A percentile compares a stretch with the other conserved stretches of the same genome.
Evolutionary conservation across 2,329 filamentous ascomycete species (phyloP).

Genomic region (Cercospora zeae-maydis): DNA sequence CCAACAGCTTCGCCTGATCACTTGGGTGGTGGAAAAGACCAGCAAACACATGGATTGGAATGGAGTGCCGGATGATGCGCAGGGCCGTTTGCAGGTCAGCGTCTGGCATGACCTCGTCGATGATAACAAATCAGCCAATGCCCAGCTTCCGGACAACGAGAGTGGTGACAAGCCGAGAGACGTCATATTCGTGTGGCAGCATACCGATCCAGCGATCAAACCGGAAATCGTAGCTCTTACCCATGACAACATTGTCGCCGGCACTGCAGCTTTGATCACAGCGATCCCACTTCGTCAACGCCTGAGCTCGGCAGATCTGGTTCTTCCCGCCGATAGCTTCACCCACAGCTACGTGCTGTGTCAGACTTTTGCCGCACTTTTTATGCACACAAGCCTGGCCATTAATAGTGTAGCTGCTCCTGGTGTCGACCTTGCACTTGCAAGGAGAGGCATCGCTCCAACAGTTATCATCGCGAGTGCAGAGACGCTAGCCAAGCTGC

Average conservation of each 20-base stretch:
- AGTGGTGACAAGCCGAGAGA: conserved; percentile 49
- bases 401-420: conserved; percentile 82
- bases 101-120: conserved; percentile 90
- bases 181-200: conserved; percentile 64
- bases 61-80: conserved; percentile 73
- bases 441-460: conserved; percentile 70
- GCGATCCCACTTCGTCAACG: conserved; percentile 72
- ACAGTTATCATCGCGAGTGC: conserved; percentile 79
- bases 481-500: conserved; percentile 65
- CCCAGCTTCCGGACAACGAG: conserved; percentile 62
- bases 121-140: conserved; percentile 59
- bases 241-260: conserved; percentile 83
- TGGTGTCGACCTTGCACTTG: conserved; percentile 66
- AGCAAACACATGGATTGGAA: conserved; percentile 95
- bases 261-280: conserved; percentile 71
- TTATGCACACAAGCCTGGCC: conserved; percentile 77
- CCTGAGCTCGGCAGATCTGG: conserved; percentile 69
- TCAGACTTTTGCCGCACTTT: conserved; percentile 77
- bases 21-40: conserved; percentile 91
- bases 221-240: conserved; percentile 78
- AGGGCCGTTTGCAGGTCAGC: conserved; percentile 71
- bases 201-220: conserved; percentile 45
- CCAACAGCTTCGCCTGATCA: conserved; percentile 67
- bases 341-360: conserved; percentile 74
- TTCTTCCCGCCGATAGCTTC: conserved; percentile 79